Base-by-base conservation (phyloP, 106 monocot species). In the Chionographis japonica region DNA sequence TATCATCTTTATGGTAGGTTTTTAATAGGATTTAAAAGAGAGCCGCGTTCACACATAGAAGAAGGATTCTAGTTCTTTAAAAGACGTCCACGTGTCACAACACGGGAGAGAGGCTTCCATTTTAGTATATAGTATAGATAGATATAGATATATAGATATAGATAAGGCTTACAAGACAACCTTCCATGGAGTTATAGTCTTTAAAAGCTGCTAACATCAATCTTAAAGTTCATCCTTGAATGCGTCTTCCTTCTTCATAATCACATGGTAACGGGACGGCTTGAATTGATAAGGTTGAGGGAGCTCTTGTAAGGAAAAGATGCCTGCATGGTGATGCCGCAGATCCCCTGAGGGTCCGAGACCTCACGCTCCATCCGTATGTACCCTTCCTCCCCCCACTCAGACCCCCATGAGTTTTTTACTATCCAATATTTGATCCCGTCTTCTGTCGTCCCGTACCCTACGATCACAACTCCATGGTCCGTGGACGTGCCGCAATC, bases 331-430 rank as follows among this genome's bases (percentile, higher is more conserved):
- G 88, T 81, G 7, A 84, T 78, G 1, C 88, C 88, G 58, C 84
- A 84, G 8, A 65, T 56, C 2, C 84, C 88, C 0, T 36, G 36
- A 10, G 37, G 16, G 3, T 19, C 65, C 3, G 13, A n/a, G 38
- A 66, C 50, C 18, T 68, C 74, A 0, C 84, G 56, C 15, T 75
- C 60, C 75, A 84, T 80, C 56, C 80, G 75, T 0, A 87, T 72
- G 76, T 84, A 87, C 3, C 84, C 87, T 3, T 20, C 59, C 38
- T 91, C 91, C 9, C 90, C 86, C 90, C 90, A 90, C 2, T 50
- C 75, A 1, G 65, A 2, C 2, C 90, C 86, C 90, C 86, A 90
- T 3, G 86, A 90, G 54, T 90, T 90, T 68, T 70, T 86, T 12
- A 84, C 81, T 2, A 79, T 83, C 90, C 90, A 86, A 38, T 86